These are phyloP conservation scores for Lunularia cruciata DNA, from an alignment of 225 moss, liverwort and hornwort genomes.

Conservation along the genomic window DNA sequence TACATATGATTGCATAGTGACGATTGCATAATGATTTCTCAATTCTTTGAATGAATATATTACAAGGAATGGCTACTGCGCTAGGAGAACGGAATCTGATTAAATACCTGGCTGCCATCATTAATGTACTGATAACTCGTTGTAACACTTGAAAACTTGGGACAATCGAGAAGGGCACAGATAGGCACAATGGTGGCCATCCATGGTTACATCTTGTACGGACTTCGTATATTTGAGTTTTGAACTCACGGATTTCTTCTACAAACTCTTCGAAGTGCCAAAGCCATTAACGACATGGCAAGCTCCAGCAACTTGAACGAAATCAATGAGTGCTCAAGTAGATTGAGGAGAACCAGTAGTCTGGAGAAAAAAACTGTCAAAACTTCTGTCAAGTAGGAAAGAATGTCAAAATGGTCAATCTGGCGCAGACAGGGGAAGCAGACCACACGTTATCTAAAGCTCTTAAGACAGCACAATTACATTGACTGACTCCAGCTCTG, in stretches of 20 bases:
- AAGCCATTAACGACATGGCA: constrained; percentile 7
- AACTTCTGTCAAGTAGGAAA: not conserved
- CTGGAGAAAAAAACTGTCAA: constrained; percentile 17
- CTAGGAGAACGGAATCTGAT: not conserved
- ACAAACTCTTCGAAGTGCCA: constrained; percentile 13
- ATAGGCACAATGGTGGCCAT: constrained; percentile 15
- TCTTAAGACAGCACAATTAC: not conserved
- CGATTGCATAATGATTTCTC: too few relatives aligned
- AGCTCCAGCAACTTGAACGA: constrained; percentile 15
- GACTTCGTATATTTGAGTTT: constrained; percentile 1
- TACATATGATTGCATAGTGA: too few relatives aligned
- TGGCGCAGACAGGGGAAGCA: not conserved
- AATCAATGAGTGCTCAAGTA: constrained; percentile 9
- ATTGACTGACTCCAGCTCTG: constrained; percentile 13
- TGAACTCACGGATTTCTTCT: not conserved
- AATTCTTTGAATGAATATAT: constrained; percentile 19
- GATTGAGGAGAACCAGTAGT: constrained; percentile 9
- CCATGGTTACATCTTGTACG: constrained; percentile 4
- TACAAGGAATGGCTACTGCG: constrained; percentile 5
- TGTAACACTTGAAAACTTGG: not conserved
- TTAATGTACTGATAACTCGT: constrained; percentile 1
- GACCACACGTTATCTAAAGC: constrained; percentile 17
- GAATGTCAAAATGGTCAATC: not conserved
- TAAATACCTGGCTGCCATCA: not conserved
- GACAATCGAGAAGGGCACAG: not conserved